Base-by-base conservation (phyloP, 495 filamentous ascomycete species). In the Glarea lozoyensis region DNA sequence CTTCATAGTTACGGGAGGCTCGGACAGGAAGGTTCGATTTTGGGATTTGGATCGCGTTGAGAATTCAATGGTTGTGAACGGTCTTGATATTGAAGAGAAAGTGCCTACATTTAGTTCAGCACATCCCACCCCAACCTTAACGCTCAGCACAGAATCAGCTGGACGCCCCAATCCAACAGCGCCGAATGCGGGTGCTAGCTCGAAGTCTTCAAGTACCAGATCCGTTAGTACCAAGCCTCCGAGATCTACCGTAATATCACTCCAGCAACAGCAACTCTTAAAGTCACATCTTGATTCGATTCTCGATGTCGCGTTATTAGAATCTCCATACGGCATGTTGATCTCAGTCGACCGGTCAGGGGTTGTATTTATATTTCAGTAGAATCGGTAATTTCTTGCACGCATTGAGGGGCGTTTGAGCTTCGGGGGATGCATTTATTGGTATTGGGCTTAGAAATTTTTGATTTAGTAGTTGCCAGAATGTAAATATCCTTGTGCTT, bases 291-390 rank as follows among this genome's bases (percentile, higher is more conserved):
- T 97, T 49, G 93, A 97, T 63, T 76, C 80, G 12, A 81, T 99
- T 43, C 73, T 81, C 48, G 93, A 97, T 67, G 82, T 96, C 37
- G 84, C 83, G 10, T 65, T 97, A 43, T 62, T 99, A 54, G 86
- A 95, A 64, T 70, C 73, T 43, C 93, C 93, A 36, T 94, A 93
- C 61, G 81, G 87, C 7, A 95, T 97, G 88, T 78, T 84, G 30
- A 70, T 97, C 20, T 89, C 82, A 53, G 90, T 81, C 37, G 93
- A 99, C 66, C 73, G 90, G 50, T 81, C 80, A n/a, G 93, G 93
- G 3, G 80, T 90, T 57, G 77, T 97, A 36, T 94, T 92, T 68
- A 79, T 97, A 25, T 94, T 93, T 64, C 79, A 80, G 52, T 90
- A 51, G 37, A 27, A 35, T n/a, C n/a, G n/a, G n/a, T n/a, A n/a